These are phyloP conservation scores for Senecio squalidus DNA, from an alignment of 140 eudicot genomes.

Conservation along the genomic window DNA sequence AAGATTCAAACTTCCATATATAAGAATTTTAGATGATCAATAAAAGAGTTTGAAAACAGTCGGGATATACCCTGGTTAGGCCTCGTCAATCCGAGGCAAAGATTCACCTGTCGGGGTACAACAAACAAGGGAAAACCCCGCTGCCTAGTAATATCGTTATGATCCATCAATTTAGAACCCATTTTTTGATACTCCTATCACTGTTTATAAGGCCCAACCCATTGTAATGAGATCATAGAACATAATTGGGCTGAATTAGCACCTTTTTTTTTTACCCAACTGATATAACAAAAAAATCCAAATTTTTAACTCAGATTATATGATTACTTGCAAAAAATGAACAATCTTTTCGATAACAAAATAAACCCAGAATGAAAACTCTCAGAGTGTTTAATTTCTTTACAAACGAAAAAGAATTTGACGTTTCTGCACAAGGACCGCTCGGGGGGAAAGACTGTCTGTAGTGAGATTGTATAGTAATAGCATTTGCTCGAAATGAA, in stretches of 20 bases:
- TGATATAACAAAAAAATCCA: neutral
- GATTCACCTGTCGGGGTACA: too few species aligned
- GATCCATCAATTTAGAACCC: too few species aligned
- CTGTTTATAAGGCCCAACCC: neutral
- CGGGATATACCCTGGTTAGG: too few species aligned
- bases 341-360: conserved; percentile 13
- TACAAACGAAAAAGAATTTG: conserved; percentile 24
- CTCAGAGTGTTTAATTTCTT: conserved; percentile 10
- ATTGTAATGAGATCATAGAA: neutral
- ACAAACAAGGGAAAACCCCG: too few species aligned
- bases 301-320: neutral
- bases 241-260: neutral
- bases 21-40: too few species aligned
- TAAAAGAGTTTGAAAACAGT: too few species aligned
- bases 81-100: too few species aligned
- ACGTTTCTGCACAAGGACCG: conserved; percentile 30
- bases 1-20: too few species aligned
- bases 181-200: too few species aligned
- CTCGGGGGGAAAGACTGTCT: conserved; percentile 15
- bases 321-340: conserved; percentile 13
- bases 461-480: conserved; percentile 24
- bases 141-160: too few species aligned
- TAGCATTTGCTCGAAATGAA: conserved; percentile 18
- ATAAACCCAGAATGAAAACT: conserved; percentile 16
- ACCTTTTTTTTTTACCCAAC: neutral